Base-by-base conservation (phyloP, 805 yeast species). In the Vanderwaltozyma verrucispora region DNA sequence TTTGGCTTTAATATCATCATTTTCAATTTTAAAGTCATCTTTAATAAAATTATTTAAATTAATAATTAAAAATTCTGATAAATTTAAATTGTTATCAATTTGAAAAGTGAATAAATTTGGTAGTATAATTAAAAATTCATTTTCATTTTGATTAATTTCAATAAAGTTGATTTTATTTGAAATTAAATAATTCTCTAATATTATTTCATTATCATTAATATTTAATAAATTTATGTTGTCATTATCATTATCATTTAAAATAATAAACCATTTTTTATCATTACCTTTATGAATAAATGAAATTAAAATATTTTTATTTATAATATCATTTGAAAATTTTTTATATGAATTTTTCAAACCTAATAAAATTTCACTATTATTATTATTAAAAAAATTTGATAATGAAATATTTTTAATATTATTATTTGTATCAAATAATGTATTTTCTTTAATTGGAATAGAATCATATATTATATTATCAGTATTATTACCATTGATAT, bases 271-370 rank as follows among this genome's bases (percentile, higher is more conserved):
- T 50, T 84, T 92, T 50, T 86, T 86, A 0, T 95, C 95, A 0
- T 94, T 92, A 0, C 95, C 95, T 51, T 83, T 85, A 57, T 86
- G 95, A 23, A 84, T 56, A 51, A 81, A 86, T 54, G 85, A 86
- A 50, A 86, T 84, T 3, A 88, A 80, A 47, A 80, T 81, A 25
- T 33, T 26, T 13, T 19, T n/a, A 7, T 28, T 15, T n/a, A 17
- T 5, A n/a, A n/a, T n/a, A n/a, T n/a, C n/a, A 21, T 29, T 29
- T 20, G 21, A 19, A 15, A 29, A 15, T 5, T n/a, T 14, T 21
- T 17, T 29, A n/a, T 13, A 35, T 15, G 37, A 21, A 17, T 29
- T 29, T 29, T 23, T 17, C 10, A 31, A 29, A 29, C 37, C 37
- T 12, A 35, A 14, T 15, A 35, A 27, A 17, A 33, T 19, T 33